Percentiles rank a stretch among this genome's conserved stretches.
These are phyloP conservation scores for Aspergillus coremiiformis DNA, from an alignment of 495 filamentous ascomycete species.

Conservation along the genomic window DNA sequence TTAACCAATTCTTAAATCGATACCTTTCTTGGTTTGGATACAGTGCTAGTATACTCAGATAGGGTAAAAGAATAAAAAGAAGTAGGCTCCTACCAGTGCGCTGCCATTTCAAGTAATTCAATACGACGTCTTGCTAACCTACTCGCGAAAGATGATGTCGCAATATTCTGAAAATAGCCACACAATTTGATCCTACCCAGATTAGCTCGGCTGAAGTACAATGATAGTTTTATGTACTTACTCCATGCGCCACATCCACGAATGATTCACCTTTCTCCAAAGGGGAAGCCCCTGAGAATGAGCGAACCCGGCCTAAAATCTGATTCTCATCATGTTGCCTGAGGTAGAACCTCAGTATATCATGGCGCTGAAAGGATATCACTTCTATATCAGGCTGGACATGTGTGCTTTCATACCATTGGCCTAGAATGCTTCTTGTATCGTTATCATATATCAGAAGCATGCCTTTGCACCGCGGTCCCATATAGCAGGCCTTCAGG, in stretches of 20 bases:
- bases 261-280: neutral
- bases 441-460: neutral
- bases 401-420: slow-evolving; percentile 3
- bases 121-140: too few relatives aligned
- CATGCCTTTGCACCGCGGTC: neutral
- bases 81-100: too few relatives aligned
- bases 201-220: neutral
- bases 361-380: neutral
- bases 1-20: too few relatives aligned
- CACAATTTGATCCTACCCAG: neutral
- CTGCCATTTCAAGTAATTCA: too few relatives aligned
- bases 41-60: too few relatives aligned
- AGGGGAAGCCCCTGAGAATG: neutral
- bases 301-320: neutral
- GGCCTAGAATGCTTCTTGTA: neutral
- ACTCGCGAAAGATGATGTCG: neutral
- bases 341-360: neutral
- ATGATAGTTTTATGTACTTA: neutral
- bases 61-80: too few relatives aligned
- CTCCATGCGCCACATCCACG: neutral
- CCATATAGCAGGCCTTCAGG: neutral
- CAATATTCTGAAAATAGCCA: neutral
- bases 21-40: too few relatives aligned
- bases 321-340: neutral
- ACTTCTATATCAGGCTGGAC: neutral